Conservation (phyloP, 306 rosid species). For the Citrullus colocynthis region DNA sequence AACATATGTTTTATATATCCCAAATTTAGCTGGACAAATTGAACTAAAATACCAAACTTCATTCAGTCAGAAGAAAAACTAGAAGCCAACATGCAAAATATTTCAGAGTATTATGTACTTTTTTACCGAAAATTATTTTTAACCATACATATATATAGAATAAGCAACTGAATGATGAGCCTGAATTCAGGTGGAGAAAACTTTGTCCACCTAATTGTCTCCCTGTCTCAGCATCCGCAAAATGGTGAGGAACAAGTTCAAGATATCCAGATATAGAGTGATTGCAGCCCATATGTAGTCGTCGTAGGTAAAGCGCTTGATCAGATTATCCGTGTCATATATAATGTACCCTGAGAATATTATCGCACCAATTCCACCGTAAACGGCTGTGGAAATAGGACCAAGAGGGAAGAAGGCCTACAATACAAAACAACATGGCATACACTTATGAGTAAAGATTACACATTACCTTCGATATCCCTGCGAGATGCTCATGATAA, state of each 20-base stretch:
- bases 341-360: constrained; percentile 76
- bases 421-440: constrained; percentile 2
- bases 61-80: background rate
- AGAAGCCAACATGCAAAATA: background rate
- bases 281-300: constrained; percentile 89
- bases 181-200: background rate
- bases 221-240: constrained; percentile 70
- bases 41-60: background rate
- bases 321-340: constrained; percentile 77
- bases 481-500: background rate
- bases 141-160: background rate
- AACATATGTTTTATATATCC: background rate
- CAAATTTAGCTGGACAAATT: background rate
- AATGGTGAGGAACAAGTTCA: constrained; percentile 79
- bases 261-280: constrained; percentile 74
- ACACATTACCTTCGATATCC: background rate
- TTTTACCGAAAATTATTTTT: background rate
- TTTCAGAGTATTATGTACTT: constrained; percentile 1
- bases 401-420: constrained; percentile 93
- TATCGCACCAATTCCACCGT: constrained; percentile 66
- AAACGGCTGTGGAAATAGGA: constrained; percentile 49
- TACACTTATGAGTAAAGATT: background rate
- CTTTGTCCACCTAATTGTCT: constrained; percentile 33
- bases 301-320: constrained; percentile 80
- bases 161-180: background rate